phyloP scores from a whole-genome alignment of 768 basidiomycete genomes.

The Tricholomella constricta region DNA sequence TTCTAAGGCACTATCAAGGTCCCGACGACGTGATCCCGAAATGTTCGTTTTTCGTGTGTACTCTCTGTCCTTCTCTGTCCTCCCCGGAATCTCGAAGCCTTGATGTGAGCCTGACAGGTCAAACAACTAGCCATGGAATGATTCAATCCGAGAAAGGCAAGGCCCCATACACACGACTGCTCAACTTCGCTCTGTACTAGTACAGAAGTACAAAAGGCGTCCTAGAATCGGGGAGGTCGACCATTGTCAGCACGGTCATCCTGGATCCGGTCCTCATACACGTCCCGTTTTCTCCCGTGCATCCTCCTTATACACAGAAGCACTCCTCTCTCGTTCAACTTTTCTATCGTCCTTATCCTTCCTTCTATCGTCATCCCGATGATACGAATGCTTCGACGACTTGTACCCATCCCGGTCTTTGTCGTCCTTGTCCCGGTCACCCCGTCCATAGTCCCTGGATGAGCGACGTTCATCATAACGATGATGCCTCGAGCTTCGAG shows the following conservation, averaged over 20 bases:
- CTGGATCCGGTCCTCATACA: slow-evolving; percentile 47
- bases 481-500: slow-evolving; percentile 48
- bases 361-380: slow-evolving; percentile 57
- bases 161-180: too few species aligned
- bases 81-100: too few species aligned
- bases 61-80: too few species aligned
- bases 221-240: too few species aligned
- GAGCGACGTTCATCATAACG: slow-evolving; percentile 52
- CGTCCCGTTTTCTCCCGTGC: slow-evolving; percentile 53
- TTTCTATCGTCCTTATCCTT: slow-evolving; percentile 57
- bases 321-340: slow-evolving; percentile 38
- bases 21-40: too few species aligned
- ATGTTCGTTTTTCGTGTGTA: too few species aligned
- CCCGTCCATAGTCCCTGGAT: slow-evolving; percentile 41
- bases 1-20: too few species aligned
- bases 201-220: too few species aligned
- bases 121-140: too few species aligned
- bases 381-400: slow-evolving; percentile 46
- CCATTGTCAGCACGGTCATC: slow-evolving; percentile 70
- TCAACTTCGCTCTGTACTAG: too few species aligned
- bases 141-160: too few species aligned
- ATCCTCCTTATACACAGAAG: slow-evolving; percentile 43
- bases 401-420: slow-evolving; percentile 43
- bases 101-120: too few species aligned
- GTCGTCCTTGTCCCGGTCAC: slow-evolving; percentile 47